Conservation (phyloP, 164 flowering plant genomes). For the Amborella trichopoda region DNA sequence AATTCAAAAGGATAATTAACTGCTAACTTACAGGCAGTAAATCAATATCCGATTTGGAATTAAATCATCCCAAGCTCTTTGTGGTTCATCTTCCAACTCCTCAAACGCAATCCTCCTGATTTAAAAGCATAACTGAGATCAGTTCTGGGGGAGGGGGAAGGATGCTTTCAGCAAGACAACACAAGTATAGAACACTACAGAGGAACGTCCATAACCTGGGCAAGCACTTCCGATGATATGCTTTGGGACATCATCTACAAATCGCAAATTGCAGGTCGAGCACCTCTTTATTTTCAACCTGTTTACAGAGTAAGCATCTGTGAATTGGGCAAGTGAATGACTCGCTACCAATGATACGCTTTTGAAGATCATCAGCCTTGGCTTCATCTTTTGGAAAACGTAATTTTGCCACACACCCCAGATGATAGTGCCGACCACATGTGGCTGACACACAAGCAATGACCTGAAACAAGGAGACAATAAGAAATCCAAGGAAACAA, state of each 20-base stretch:
- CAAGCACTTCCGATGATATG: slow-evolving; percentile 84
- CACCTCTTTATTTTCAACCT: slow-evolving; percentile 38
- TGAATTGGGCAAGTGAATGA: slow-evolving; percentile 71
- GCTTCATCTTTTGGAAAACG: slow-evolving; percentile 24
- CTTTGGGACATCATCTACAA: slow-evolving; percentile 82
- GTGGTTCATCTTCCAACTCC: slow-evolving; percentile 12
- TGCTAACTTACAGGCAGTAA: slow-evolving; percentile 64
- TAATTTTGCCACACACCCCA: slow-evolving; percentile 49
- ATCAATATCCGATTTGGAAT: slow-evolving; percentile 56
- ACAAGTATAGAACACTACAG: too few relatives aligned
- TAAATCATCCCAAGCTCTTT: slow-evolving; percentile 76
- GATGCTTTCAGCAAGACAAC: too few relatives aligned
- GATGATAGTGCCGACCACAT: slow-evolving; percentile 80
- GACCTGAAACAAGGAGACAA: slow-evolving; percentile 26
- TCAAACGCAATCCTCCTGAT: slow-evolving; percentile 43
- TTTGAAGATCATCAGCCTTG: slow-evolving; percentile 27
- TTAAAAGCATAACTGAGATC: not conserved
- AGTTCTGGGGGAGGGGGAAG: too few relatives aligned
- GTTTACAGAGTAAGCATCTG: slow-evolving; percentile 45
- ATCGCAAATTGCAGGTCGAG: slow-evolving; percentile 58
- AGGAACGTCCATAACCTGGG: too few relatives aligned
- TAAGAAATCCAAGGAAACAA: not conserved
- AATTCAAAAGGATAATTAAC: not conserved
- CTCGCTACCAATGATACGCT: slow-evolving; percentile 42
- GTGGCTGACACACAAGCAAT: slow-evolving; percentile 59